Conservation (phyloP, 495 filamentous ascomycete species). For the Penicillium egyptiacum region DNA sequence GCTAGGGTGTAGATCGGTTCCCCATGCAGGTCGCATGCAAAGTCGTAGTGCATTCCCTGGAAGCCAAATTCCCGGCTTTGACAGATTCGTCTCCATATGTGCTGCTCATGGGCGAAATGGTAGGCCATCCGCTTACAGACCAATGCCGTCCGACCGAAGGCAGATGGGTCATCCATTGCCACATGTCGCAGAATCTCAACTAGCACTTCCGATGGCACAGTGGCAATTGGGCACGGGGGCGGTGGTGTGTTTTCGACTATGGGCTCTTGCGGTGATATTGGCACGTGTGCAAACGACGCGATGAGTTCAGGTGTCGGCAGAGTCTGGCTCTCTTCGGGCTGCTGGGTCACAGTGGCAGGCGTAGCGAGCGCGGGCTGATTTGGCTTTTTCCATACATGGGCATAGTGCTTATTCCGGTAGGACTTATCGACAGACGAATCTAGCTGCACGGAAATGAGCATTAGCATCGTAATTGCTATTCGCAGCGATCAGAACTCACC, state of each 20-base stretch:
- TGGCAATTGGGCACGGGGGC: conserved; percentile 74
- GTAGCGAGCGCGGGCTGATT: conserved; percentile 56
- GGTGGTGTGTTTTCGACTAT: conserved; percentile 62
- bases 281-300: conserved; percentile 63
- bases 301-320: conserved; percentile 70
- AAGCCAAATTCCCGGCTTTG: conserved; percentile 72
- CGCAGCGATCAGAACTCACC: conserved; percentile 44
- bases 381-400: conserved; percentile 55
- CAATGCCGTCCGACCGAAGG: conserved; percentile 72
- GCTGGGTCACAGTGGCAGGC: conserved; percentile 55
- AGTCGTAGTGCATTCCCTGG: conserved; percentile 80
- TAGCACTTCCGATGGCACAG: conserved; percentile 79
- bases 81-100: conserved; percentile 84
- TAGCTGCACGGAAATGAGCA: conserved; percentile 53
- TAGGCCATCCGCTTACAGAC: conserved; percentile 89
- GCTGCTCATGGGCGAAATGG: conserved; percentile 78
- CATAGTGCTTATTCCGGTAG: conserved; percentile 89
- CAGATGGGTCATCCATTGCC: conserved; percentile 73
- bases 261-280: conserved; percentile 59
- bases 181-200: conserved; percentile 68
- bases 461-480: background rate
- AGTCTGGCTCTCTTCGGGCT: conserved; percentile 37
- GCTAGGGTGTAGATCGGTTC: conserved; percentile 49
- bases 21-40: conserved; percentile 62
- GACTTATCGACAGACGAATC: conserved; percentile 79